Percentiles rank a stretch among this genome's conserved stretches.
These are phyloP conservation scores for Penicillium coffeae DNA, from an alignment of 495 filamentous ascomycete species.

Conservation along the genomic window DNA sequence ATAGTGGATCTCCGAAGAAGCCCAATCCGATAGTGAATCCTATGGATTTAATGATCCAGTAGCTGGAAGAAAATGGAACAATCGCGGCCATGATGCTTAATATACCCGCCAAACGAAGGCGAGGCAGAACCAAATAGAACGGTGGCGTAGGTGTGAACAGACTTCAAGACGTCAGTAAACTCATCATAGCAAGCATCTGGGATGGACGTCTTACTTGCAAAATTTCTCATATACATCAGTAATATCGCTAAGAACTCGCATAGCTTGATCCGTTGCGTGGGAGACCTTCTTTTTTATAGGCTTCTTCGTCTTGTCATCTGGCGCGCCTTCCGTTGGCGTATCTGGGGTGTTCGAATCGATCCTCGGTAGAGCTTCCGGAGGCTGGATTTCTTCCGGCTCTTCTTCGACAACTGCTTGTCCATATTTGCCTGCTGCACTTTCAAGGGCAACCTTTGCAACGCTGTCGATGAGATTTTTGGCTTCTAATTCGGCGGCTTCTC, in stretches of 20 bases:
- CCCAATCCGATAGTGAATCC: slow-evolving; percentile 64
- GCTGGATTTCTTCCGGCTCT: slow-evolving; percentile 39
- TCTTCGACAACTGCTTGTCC: slow-evolving; percentile 48
- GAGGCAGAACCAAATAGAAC: slow-evolving; percentile 60
- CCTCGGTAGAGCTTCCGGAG: slow-evolving; percentile 60
- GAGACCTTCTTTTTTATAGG: slow-evolving; percentile 78
- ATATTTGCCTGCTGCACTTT: slow-evolving; percentile 71
- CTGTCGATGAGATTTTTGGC: slow-evolving; percentile 76
- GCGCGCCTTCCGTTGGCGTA: slow-evolving; percentile 51
- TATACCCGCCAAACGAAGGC: slow-evolving; percentile 59
- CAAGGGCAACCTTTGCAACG: slow-evolving; percentile 69
- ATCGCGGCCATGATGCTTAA: slow-evolving; percentile 54
- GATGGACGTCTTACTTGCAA: slow-evolving; percentile 55
- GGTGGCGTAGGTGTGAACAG: slow-evolving; percentile 75
- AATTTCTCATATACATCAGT: slow-evolving; percentile 78
- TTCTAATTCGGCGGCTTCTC: slow-evolving; percentile 83
- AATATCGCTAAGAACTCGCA: slow-evolving; percentile 71
- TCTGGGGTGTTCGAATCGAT: slow-evolving; percentile 52
- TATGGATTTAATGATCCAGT: slow-evolving; percentile 67
- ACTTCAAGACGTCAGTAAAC: slow-evolving; percentile 32
- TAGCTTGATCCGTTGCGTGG: slow-evolving; percentile 67
- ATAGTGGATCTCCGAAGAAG: slow-evolving; percentile 79
- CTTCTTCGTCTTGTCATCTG: slow-evolving; percentile 79
- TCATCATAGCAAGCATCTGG: neutral
- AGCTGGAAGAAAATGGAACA: slow-evolving; percentile 63